Base-by-base conservation (phyloP, 371 early-diverging fungal species). In the Funneliformis caledonium region DNA sequence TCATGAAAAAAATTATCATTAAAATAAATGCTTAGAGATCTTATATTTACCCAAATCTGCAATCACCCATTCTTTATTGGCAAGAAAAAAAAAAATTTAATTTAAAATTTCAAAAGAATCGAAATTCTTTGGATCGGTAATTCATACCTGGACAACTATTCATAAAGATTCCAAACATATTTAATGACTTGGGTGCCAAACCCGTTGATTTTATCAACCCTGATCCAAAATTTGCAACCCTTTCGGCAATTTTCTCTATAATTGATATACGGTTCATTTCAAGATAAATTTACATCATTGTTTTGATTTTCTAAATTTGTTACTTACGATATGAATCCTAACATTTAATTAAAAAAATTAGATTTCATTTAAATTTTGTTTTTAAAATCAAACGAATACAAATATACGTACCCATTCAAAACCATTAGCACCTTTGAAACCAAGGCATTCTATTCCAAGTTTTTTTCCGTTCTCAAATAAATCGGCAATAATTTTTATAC, bases 31-130 rank as follows among this genome's bases (percentile, higher is more conserved):
- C 4, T 52, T 19, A 16, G 16, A 52, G 16, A 52, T 1, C 5
- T 52, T 52, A 4, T 56, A 64, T 43, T 68, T 69, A 81, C 83
- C 83, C n/a, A 80, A 69, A 59, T 82, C 83, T 4, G 83, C 81
- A 72, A 82, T 78, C 8, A 81, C 50, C 76, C 77, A 80, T 64
- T 82, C 83, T 82, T 59, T 16, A 43, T 70, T 42, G n/a, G 19
- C 31, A 37, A 37, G 14, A 19, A 65, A 16, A 37, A 6, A 31
- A 11, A 12, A 6, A 22, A n/a, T 26, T 65, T 37, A 31, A 12
- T 37, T 37, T 6, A 26, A 47, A n/a, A 0, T 8, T 70, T 45
- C 10, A 19, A 16, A 22, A 33, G 19, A 31, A 65, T 37, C 11
- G 12, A 65, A 7, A 16, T 10, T 60, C 16, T n/a, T n/a, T 6